These are phyloP conservation scores for Aspergillus proliferans DNA, from an alignment of 2,329 filamentous ascomycete species.

Conservation along the genomic window DNA sequence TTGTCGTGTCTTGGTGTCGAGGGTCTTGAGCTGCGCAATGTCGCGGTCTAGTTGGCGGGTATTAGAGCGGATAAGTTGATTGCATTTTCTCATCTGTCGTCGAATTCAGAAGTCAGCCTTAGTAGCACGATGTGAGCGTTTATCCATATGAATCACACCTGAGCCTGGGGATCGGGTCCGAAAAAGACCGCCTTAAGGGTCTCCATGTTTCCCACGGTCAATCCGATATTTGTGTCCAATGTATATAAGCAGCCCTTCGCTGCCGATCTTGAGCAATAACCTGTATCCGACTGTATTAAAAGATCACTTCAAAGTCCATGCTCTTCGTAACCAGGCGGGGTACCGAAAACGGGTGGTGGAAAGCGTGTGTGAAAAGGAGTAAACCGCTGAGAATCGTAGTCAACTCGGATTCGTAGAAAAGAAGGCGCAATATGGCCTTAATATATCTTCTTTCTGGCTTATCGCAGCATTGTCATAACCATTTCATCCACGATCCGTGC, in stretches of 20 bases:
- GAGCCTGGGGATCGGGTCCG: conserved; percentile 85
- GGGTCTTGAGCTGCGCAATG: conserved; percentile 68
- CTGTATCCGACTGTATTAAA: background rate
- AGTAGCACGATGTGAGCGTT: conserved; percentile 2
- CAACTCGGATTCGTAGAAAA: background rate
- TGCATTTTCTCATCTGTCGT: conserved; percentile 84
- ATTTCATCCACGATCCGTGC: conserved; percentile 4
- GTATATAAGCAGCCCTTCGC: too few relatives aligned
- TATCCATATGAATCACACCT: conserved; percentile 53
- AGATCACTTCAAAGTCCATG: background rate
- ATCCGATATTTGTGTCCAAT: too few relatives aligned
- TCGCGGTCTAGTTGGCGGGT: conserved; percentile 93
- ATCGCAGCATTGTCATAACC: background rate
- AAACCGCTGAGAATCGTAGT: background rate
- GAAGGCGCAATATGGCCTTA: background rate
- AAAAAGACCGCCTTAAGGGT: conserved; percentile 78
- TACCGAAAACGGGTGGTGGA: background rate
- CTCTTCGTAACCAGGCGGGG: background rate
- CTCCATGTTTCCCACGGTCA: conserved; percentile 59
- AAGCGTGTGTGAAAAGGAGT: background rate
- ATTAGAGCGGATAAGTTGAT: conserved; percentile 79
- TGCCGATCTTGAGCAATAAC: too few relatives aligned
- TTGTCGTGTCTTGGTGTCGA: conserved; percentile 77
- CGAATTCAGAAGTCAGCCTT: conserved; percentile 2
- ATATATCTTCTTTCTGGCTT: background rate